Evolutionary conservation across 169 alveolate genomes (phyloP), one percentile per base, ranked within the genome.

Genomic region (Babesia bigemina): DNA sequence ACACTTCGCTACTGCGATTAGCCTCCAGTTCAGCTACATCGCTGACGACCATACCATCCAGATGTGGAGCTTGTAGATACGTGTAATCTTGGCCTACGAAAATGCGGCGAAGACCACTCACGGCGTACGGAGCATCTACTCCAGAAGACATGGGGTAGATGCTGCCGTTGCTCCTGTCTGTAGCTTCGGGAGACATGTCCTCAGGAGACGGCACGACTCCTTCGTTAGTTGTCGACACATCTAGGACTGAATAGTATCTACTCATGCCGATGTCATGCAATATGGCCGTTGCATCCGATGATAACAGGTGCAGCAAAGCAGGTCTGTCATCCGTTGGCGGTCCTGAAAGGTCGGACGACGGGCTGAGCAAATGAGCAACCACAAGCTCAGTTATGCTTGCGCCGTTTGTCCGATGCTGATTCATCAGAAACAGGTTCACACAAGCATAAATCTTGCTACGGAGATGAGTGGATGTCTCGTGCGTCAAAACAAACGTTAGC

Each of bases 361-460:
- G 69, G 29, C 71, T 55, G 14, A 75, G 57, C 28, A 75, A 57
- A 47, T 75, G 75, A 7, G 84, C 76, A 4, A 63, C 76, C 70
- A 75, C 52, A 63, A 75, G 67, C 55, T 75, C 84, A 7, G 76
- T 13, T 9, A 55, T 26, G 22, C 26, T 75, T n/a, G 67, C 60
- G 47, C 76, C 62, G 65, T 39, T 39, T 0, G 29, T 29, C 1
- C 39, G 29, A 39, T 26, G 56, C 29, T 13, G 66, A 26, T 47
- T 75, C 44, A 79, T 21, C 2, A 75, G 57, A 13, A 75, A 56
- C 48, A 75, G 26, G 50, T 75, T 75, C n/a, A 75, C 69, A 50
- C 84, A 75, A 2, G 84, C 66, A 36, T 75, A 75, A 44, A 75
- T 42, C 48, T 75, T 75, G 61, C 77, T 57, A 24, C 84, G 74